Conservation (phyloP, 352 stramenopile genomes). For the Elongisporangium prolatum region DNA sequence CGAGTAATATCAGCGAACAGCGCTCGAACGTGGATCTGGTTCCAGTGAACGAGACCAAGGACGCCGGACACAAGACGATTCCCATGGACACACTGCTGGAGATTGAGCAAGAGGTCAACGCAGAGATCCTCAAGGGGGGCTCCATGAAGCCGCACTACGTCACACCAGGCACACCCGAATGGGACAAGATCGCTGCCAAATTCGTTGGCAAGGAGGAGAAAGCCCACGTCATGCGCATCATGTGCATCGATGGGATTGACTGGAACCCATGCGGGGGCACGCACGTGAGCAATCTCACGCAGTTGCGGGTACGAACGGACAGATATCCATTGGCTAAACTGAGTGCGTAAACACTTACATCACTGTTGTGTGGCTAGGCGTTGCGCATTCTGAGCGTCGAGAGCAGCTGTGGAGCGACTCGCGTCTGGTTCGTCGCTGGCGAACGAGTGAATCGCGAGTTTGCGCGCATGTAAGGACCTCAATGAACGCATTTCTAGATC, state of each 20-base stretch:
- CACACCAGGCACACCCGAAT: conserved; percentile 22
- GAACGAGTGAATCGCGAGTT: conserved; percentile 46
- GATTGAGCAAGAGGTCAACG: conserved; percentile 55
- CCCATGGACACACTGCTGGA: conserved; percentile 14
- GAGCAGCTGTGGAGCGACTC: conserved; percentile 23
- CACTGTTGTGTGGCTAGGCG: conserved; percentile 10
- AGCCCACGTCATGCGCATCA: conserved; percentile 43
- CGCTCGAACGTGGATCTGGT: conserved; percentile 50
- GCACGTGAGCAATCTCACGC: conserved; percentile 39
- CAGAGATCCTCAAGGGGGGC: conserved; percentile 30
- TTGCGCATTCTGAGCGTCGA: conserved; percentile 56
- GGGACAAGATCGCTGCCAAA: conserved; percentile 24
- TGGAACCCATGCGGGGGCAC: conserved; percentile 68
- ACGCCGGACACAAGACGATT: conserved; percentile 12
- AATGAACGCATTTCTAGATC: no score
- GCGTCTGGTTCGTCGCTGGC: conserved; percentile 57
- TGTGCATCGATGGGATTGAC: conserved; percentile 60
- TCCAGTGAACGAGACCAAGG: conserved; percentile 13
- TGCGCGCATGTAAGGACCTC: conserved; percentile 25
- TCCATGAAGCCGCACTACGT: conserved; percentile 33
- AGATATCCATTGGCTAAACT: not conserved
- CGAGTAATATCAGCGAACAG: conserved; percentile 35
- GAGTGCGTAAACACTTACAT: not conserved
- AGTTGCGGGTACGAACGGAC: conserved; percentile 27
- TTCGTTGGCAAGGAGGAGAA: conserved; percentile 20